phyloP scores from a whole-genome alignment of 2,329 filamentous ascomycete species.

The Lachnellula willkommii region DNA sequence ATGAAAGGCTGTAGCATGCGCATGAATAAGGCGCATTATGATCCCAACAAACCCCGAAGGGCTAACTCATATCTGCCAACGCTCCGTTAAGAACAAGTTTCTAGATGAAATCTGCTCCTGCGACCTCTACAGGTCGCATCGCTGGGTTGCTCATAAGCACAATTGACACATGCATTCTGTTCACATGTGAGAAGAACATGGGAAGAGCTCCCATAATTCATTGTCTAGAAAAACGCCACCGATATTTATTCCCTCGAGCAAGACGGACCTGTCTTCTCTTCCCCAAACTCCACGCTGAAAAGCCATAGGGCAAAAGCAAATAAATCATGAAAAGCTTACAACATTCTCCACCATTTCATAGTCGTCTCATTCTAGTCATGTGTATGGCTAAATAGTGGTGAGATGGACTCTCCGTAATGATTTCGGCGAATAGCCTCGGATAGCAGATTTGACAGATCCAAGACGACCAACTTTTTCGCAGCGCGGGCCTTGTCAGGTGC shows the following conservation, averaged over 20 bases:
- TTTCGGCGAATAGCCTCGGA: constrained; percentile 92
- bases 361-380: constrained; percentile 25
- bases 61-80: constrained; percentile 52
- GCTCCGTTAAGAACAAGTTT: constrained; percentile 74
- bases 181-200: constrained; percentile 4
- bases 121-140: constrained; percentile 70
- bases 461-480: constrained; percentile 77
- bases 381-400: constrained; percentile 28
- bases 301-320: constrained; percentile 11
- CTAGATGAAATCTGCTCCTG: constrained; percentile 65
- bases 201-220: constrained; percentile 1
- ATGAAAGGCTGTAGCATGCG: constrained; percentile 27
- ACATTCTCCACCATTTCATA: constrained; percentile 39
- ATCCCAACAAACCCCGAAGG: constrained; percentile 26
- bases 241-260: constrained; percentile 16
- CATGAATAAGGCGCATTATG: constrained; percentile 33
- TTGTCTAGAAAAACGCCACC: constrained; percentile 13
- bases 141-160: constrained; percentile 44
- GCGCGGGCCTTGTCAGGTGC: constrained; percentile 63
- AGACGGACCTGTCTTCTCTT: constrained; percentile 11
- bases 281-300: constrained; percentile 28
- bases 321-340: constrained; percentile 43
- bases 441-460: constrained; percentile 83
- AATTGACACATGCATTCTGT: constrained; percentile 3
- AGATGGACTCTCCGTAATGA: constrained; percentile 85